A percentile compares a stretch with the other conserved stretches of the same genome.
Conservation (phyloP, 164 flowering plant genomes). For the Vitis labrusca region DNA sequence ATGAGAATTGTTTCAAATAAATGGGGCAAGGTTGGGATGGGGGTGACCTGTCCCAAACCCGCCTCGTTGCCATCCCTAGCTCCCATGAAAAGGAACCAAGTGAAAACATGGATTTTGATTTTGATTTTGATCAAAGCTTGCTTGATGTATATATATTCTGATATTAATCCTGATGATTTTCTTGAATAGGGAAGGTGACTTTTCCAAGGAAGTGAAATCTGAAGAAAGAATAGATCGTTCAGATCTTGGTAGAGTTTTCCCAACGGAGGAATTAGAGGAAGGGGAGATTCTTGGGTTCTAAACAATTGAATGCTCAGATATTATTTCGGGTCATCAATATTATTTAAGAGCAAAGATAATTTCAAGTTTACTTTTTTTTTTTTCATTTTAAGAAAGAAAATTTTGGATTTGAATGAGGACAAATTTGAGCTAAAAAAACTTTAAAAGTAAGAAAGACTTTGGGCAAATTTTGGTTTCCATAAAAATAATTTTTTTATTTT, state of each 20-base stretch:
- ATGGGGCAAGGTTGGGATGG: too few relatives aligned
- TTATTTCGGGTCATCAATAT: too few relatives aligned
- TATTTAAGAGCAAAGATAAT: too few relatives aligned
- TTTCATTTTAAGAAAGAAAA: too few relatives aligned
- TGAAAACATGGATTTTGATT: constrained; percentile 39
- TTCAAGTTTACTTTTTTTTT: too few relatives aligned
- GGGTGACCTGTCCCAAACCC: too few relatives aligned
- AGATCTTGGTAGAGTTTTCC: constrained; percentile 6
- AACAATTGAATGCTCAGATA: neutral
- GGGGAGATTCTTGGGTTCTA: constrained; percentile 51
- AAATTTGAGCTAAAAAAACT: too few relatives aligned
- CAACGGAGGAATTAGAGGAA: constrained; percentile 60
- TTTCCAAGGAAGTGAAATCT: constrained; percentile 20
- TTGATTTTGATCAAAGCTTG: constrained; percentile 61
- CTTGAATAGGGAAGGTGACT: constrained; percentile 48
- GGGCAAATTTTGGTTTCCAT: too few relatives aligned
- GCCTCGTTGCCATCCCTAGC: neutral
- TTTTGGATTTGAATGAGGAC: too few relatives aligned
- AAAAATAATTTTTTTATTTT: too few relatives aligned
- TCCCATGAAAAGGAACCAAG: constrained; percentile 16
- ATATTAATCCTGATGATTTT: constrained; percentile 61
- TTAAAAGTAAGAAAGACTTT: too few relatives aligned
- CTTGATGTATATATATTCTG: constrained; percentile 48
- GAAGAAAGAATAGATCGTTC: constrained; percentile 4
- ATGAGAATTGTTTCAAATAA: too few relatives aligned